A percentile compares a stretch with the other conserved stretches of the same genome.
phyloP scores from a whole-genome alignment of 306 rosid species.

The Glycyrrhiza uralensis region DNA sequence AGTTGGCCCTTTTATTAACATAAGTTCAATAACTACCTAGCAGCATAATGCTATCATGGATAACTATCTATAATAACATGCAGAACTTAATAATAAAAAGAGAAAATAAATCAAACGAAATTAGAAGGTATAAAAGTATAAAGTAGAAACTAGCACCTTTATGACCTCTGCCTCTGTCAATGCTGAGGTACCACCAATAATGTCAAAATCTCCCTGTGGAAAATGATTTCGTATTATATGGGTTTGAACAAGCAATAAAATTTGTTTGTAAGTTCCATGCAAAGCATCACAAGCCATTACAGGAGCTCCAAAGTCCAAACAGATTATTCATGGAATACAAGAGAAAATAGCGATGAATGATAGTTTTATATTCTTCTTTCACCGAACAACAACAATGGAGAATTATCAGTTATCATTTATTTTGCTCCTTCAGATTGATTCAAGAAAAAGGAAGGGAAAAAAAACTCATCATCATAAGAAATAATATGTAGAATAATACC shows the following conservation, averaged over 20 bases:
- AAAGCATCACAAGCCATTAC: constrained; percentile 20
- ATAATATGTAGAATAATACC: constrained; percentile 42
- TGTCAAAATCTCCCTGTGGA: constrained; percentile 90
- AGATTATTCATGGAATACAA: constrained; percentile 14
- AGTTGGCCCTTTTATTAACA: constrained; percentile 1
- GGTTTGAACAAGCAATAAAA: not conserved
- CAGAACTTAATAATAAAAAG: not conserved
- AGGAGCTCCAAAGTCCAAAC: not conserved
- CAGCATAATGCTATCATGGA: not conserved
- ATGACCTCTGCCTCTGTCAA: constrained; percentile 90
- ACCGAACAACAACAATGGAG: not conserved
- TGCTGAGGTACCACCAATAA: constrained; percentile 81
- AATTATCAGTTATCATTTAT: not conserved
- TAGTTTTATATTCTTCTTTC: constrained; percentile 14
- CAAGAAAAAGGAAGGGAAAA: not conserved
- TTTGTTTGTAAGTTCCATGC: constrained; percentile 9
- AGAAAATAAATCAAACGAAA: constrained; percentile 6
- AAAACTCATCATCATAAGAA: constrained; percentile 4
- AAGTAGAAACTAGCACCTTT: constrained; percentile 54
- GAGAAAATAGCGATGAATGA: not conserved
- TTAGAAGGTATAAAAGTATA: constrained; percentile 6
- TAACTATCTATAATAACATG: constrained; percentile 13
- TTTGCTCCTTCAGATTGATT: not conserved
- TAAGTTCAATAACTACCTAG: not conserved
- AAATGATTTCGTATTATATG: constrained; percentile 22